Evolutionary conservation across 2,329 filamentous ascomycete genomes (phyloP).

Genomic region (Trichoderma sp.): DNA sequence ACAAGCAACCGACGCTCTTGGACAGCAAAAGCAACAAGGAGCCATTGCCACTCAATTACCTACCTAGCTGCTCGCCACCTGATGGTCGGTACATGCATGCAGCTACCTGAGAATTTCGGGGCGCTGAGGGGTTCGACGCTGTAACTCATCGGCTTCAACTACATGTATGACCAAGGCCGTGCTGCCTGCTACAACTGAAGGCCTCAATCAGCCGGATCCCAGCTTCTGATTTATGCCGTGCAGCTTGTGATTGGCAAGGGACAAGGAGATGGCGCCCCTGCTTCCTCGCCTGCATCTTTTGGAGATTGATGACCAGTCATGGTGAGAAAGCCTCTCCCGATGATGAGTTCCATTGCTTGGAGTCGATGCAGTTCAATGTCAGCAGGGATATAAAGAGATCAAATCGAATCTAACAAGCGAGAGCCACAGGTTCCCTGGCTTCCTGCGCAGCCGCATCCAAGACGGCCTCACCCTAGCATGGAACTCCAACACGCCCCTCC

Average conservation of each 20-base stretch:
- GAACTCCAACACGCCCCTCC: constrained; percentile 62
- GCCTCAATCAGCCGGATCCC: background rate
- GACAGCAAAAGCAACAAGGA: too few species aligned
- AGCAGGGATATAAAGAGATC: too few species aligned
- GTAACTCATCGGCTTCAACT: constrained; percentile 1
- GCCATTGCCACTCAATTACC: background rate
- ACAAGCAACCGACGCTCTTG: too few species aligned
- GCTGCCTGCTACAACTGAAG: background rate
- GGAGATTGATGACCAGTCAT: constrained; percentile 68
- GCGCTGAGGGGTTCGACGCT: background rate
- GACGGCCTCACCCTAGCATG: constrained; percentile 61
- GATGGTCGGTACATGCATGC: background rate
- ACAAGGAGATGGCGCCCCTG: constrained; percentile 48
- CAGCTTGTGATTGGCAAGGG: background rate
- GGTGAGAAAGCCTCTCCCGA: constrained; percentile 47
- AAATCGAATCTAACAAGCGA: background rate
- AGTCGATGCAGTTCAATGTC: too few species aligned
- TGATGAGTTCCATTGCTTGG: background rate
- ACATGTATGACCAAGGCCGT: background rate
- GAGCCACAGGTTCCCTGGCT: constrained; percentile 54
- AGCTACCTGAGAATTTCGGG: too few species aligned
- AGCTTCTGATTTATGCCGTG: too few species aligned
- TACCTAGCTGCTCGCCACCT: too few species aligned
- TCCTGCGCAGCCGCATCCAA: constrained; percentile 66
- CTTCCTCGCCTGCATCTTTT: constrained; percentile 64